Percentiles rank a stretch among this genome's conserved stretches.
phyloP scores from a whole-genome alignment of 1,284 basidiomycete genomes.

The Phellopilus nigrolimitatus region DNA sequence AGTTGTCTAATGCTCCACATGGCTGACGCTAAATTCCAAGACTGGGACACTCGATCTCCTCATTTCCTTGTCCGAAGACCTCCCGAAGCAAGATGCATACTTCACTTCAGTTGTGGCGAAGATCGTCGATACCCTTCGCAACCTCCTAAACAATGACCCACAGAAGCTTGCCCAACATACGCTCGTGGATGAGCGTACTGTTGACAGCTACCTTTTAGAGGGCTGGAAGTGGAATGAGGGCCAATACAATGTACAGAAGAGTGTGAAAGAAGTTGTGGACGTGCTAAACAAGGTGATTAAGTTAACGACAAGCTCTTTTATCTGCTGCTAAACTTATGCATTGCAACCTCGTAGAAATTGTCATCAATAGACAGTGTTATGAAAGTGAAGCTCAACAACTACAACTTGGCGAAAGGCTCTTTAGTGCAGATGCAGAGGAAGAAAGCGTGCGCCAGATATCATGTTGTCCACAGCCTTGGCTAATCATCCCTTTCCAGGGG shows the following conservation, averaged over 20 bases:
- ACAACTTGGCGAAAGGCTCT: conserved; percentile 92
- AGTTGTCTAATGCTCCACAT: not conserved
- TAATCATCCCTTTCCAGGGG: conserved; percentile 51
- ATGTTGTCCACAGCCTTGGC: conserved; percentile 12
- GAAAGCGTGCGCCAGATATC: conserved; percentile 63
- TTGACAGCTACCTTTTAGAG: conserved; percentile 77
- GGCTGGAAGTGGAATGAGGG: conserved; percentile 89
- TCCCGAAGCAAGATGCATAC: conserved; percentile 88
- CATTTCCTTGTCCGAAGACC: conserved; percentile 85
- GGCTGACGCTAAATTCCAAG: conserved; percentile 41
- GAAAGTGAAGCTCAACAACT: conserved; percentile 87
- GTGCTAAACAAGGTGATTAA: conserved; percentile 71
- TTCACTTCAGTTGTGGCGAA: conserved; percentile 89
- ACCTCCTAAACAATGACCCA: conserved; percentile 86
- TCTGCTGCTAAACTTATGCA: conserved; percentile 11
- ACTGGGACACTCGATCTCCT: conserved; percentile 93
- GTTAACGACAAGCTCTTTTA: conserved; percentile 18
- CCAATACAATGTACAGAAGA: conserved; percentile 78
- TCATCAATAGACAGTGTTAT: conserved; percentile 84
- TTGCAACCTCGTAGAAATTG: conserved; percentile 66
- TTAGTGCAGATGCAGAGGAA: conserved; percentile 93
- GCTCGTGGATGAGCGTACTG: conserved; percentile 75
- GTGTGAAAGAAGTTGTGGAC: conserved; percentile 79
- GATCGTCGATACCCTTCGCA: conserved; percentile 91
- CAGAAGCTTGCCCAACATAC: conserved; percentile 79